Evolutionary conservation across 1,284 basidiomycete genomes (phyloP).

Genomic region (Cryptococcus jaspeensis): DNA sequence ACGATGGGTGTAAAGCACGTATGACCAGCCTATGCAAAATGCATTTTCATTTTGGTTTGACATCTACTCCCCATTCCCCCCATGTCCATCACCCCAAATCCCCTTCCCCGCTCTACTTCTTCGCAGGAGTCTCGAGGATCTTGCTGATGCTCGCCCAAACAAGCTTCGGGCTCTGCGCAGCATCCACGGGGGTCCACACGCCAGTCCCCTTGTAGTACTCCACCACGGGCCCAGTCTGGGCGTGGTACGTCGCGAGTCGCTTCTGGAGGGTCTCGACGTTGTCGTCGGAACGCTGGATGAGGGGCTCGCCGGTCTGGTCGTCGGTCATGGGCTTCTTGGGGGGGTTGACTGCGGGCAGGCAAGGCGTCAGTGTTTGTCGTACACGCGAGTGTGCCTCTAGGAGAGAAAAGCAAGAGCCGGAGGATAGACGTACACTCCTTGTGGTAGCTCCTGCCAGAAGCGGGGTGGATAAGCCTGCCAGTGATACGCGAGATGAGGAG

Average conservation of each 20-base stretch:
- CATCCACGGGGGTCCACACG: slow-evolving; percentile 86
- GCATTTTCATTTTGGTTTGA: background rate
- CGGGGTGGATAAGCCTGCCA: slow-evolving; percentile 87
- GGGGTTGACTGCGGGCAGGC: slow-evolving; percentile 62
- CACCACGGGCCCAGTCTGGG: slow-evolving; percentile 91
- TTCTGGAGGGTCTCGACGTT: slow-evolving; percentile 91
- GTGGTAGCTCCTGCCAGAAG: slow-evolving; percentile 90
- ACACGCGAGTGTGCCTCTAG: background rate
- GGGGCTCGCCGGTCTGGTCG: slow-evolving; percentile 91
- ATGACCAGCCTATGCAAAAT: background rate
- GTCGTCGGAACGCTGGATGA: slow-evolving; percentile 89
- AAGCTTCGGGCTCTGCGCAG: slow-evolving; percentile 83
- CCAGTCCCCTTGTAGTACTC: slow-evolving; percentile 92
- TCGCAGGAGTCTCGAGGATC: slow-evolving; percentile 15
- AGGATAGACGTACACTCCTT: slow-evolving; percentile 73
- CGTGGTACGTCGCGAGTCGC: slow-evolving; percentile 81
- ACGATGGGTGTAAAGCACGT: background rate
- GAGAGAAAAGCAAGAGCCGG: background rate
- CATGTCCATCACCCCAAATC: background rate
- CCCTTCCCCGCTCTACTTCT: background rate
- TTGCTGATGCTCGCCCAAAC: slow-evolving; percentile 21
- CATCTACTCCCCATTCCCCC: background rate
- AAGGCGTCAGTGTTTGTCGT: background rate
- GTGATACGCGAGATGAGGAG: slow-evolving; percentile 97
- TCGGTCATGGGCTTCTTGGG: slow-evolving; percentile 94